These are phyloP conservation scores for Paracoccidioides brasiliensis DNA, from an alignment of 2,329 filamentous ascomycete genomes.

Conservation along the genomic window DNA sequence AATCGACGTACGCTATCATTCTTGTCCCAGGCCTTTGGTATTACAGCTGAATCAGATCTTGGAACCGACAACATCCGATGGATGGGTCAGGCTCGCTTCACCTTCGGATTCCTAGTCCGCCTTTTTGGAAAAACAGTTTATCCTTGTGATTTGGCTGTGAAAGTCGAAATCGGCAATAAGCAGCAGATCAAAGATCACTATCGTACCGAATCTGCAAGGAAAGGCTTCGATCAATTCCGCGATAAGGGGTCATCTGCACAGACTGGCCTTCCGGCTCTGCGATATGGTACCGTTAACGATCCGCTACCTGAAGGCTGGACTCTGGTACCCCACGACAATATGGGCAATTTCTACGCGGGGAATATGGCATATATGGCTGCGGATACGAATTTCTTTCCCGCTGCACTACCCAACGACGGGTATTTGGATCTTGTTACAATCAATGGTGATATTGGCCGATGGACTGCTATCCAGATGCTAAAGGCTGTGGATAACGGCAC, in stretches of 20 bases:
- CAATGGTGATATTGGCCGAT: conserved; percentile 57
- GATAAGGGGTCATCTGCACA: conserved; percentile 29
- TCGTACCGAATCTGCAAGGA: conserved; percentile 33
- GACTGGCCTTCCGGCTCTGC: conserved; percentile 54
- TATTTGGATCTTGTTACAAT: conserved; percentile 73
- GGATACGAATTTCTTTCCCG: conserved; percentile 69
- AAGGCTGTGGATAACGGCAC: conserved; percentile 56
- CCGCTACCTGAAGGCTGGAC: conserved; percentile 67
- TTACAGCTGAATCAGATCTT: conserved; percentile 80
- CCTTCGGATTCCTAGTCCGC: conserved; percentile 66
- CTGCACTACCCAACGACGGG: conserved; percentile 70
- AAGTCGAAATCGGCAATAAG: conserved; percentile 69
- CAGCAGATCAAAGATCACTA: conserved; percentile 61
- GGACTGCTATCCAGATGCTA: conserved; percentile 56
- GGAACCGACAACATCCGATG: conserved; percentile 83
- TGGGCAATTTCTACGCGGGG: conserved; percentile 88
- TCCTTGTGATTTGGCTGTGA: conserved; percentile 77
- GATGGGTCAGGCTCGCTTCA: conserved; percentile 82
- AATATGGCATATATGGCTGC: conserved; percentile 92
- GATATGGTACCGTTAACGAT: conserved; percentile 69
- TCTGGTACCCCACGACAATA: conserved; percentile 55
- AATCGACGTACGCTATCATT: conserved; percentile 65
- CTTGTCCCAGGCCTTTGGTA: conserved; percentile 76
- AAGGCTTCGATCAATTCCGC: conserved; percentile 12
- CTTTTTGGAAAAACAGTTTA: conserved; percentile 66